Evolutionary conservation across 2,329 filamentous ascomycete species (phyloP).

Genomic region (Exophiala bonariae): DNA sequence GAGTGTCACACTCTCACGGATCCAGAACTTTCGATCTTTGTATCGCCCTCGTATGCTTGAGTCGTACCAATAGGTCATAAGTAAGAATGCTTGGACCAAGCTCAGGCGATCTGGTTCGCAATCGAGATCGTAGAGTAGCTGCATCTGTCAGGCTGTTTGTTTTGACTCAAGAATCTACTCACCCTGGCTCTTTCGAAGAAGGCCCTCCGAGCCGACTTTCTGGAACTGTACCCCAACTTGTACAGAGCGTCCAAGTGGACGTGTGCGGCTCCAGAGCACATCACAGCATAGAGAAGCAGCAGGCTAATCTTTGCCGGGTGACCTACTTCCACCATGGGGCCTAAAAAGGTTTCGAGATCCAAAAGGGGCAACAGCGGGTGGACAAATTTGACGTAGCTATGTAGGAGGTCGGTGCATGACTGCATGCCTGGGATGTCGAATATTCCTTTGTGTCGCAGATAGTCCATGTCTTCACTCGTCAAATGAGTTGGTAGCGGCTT

Average conservation of each 20-base stretch:
- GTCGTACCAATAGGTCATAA: conserved; percentile 98
- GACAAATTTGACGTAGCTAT: conserved; percentile 81
- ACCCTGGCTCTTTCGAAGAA: conserved; percentile 15
- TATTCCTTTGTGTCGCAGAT: conserved; percentile 69
- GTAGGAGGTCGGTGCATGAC: conserved; percentile 78
- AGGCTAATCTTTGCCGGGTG: conserved; percentile 60
- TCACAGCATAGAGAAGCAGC: conserved; percentile 86
- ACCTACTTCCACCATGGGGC: conserved; percentile 59
- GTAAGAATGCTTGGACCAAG: conserved; percentile 79
- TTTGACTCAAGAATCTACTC: not conserved
- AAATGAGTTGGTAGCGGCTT: conserved; percentile 69
- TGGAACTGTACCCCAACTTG: conserved; percentile 53
- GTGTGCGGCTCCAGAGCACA: conserved; percentile 88
- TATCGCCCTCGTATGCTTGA: conserved; percentile 77
- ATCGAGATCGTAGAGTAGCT: conserved; percentile 90
- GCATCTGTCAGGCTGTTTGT: conserved; percentile 4
- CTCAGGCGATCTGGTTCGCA: conserved; percentile 87
- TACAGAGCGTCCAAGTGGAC: conserved; percentile 84
- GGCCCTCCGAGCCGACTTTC: conserved; percentile 8
- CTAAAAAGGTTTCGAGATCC: conserved; percentile 61
- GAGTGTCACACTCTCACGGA: conserved; percentile 91
- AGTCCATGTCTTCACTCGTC: conserved; percentile 76
- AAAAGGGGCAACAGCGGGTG: conserved; percentile 92
- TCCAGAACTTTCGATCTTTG: conserved; percentile 98
- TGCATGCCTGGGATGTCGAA: conserved; percentile 68